Base-by-base conservation (phyloP, 495 filamentous ascomycete species). In the Rusavskia elegans region DNA sequence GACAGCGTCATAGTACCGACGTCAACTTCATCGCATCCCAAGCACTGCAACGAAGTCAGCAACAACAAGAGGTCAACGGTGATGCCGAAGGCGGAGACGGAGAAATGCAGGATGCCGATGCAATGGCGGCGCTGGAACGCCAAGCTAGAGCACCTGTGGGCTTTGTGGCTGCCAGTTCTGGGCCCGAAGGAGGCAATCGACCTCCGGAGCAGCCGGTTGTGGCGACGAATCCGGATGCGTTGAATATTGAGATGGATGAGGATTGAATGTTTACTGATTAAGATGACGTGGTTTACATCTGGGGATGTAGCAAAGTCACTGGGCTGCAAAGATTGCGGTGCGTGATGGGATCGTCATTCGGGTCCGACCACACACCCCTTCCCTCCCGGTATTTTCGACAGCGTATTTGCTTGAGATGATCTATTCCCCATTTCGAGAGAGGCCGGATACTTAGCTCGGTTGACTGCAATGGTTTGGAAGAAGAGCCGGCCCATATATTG, bases 11-110 rank as follows among this genome's bases (percentile, higher is more conserved):
- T 55, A 83, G 76, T 59, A 99, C 93, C 32, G 93, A 99, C 64
- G 90, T 99, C 72, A 95, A 87, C 63, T 97, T 95, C 61, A 96
- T 98, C 65, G 93, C 93, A 2, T 92, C 87, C 3, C 93, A 99
- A 64, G 93, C 93, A 2, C 73, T 97, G 53, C 89, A 89, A 4
- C 75, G 89, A 52, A 81, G 79, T 48, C 86, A 95, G 64, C 71
- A 75, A 57, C 70, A 73, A 51, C 71, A 63, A 36, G 66, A 64
- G 35, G 59, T 59, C 23, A 67, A 53, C 2, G 63, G 62, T 16
- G 65, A 67, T 38, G 64, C 60, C 20, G 71, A 73, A 25, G 71
- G 70, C 19, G 73, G 77, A 36, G 69, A 67, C 25, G 69, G 67
- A 14, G 71, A 76, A 23, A 56, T 61, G 19, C 78, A 80, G 55